Evolutionary conservation across 352 stramenopile species (phyloP).

Genomic region (Pythium phragmiticola): DNA sequence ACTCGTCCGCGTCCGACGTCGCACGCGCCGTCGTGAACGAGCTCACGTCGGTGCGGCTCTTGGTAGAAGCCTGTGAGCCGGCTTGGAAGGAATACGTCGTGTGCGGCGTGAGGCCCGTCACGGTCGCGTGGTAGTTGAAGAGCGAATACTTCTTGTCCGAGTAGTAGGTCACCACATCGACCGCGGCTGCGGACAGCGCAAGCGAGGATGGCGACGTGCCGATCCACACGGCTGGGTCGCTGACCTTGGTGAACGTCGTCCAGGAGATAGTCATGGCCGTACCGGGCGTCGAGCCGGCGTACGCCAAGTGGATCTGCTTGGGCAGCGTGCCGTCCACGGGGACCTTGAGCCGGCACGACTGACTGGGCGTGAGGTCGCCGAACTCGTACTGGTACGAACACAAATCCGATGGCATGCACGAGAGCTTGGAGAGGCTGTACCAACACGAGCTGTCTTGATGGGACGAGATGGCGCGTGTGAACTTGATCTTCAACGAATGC

Average conservation of each 20-base stretch:
- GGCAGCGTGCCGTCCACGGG: slow-evolving; percentile 16
- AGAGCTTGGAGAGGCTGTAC: slow-evolving; percentile 12
- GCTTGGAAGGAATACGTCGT: slow-evolving; percentile 43
- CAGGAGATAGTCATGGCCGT: slow-evolving; percentile 47
- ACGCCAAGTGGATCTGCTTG: slow-evolving; percentile 53
- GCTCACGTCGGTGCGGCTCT: slow-evolving; percentile 5
- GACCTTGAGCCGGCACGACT: slow-evolving; percentile 24
- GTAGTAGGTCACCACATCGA: slow-evolving; percentile 28
- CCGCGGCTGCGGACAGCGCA: slow-evolving; percentile 13
- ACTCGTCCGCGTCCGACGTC: slow-evolving; percentile 29
- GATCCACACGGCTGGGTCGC: slow-evolving; percentile 39
- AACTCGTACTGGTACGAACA: slow-evolving; percentile 21
- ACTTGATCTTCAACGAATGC: background rate
- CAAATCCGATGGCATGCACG: slow-evolving; percentile 14
- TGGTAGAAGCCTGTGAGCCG: slow-evolving; percentile 4
- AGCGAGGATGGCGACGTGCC: slow-evolving; percentile 21
- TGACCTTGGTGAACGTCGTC: slow-evolving; percentile 33
- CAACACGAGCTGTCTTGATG: slow-evolving; percentile 14
- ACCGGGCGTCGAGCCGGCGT: slow-evolving; percentile 35
- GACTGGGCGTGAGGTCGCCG: slow-evolving; percentile 24
- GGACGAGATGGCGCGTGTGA: background rate
- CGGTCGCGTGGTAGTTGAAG: slow-evolving; percentile 45
- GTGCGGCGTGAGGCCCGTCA: slow-evolving; percentile 33
- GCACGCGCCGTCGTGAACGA: slow-evolving; percentile 44
- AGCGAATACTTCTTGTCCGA: slow-evolving; percentile 44